These are phyloP conservation scores for Amanita rubescens DNA, from an alignment of 768 basidiomycete genomes.

Conservation along the genomic window DNA sequence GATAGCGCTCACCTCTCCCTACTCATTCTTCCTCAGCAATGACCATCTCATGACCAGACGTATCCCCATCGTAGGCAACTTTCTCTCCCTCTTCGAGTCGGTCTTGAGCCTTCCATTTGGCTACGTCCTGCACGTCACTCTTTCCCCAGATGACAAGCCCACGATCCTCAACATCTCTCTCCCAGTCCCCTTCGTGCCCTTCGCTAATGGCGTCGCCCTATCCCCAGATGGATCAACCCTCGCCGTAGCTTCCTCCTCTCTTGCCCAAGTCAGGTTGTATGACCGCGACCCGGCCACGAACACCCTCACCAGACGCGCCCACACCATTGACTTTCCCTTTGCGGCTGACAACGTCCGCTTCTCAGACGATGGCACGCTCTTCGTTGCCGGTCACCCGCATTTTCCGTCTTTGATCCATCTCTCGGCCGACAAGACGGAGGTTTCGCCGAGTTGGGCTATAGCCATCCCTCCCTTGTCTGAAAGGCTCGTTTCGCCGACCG, in stretches of 20 bases:
- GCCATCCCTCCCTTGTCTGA: constrained; percentile 27
- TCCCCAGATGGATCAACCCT: constrained; percentile 37
- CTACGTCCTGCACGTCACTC: constrained; percentile 50
- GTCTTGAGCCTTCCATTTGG: constrained; percentile 48
- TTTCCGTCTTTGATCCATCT: constrained; percentile 44
- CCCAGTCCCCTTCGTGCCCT: constrained; percentile 44
- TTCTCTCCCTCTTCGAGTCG: constrained; percentile 50
- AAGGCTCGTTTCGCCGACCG: constrained; percentile 5
- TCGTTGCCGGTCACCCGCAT: constrained; percentile 63
- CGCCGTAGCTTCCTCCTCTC: constrained; percentile 50
- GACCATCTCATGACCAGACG: constrained; percentile 67
- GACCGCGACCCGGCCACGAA: constrained; percentile 38
- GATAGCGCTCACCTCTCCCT: constrained; percentile 55
- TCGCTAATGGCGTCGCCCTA: constrained; percentile 63
- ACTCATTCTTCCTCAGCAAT: constrained; percentile 66
- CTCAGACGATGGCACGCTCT: constrained; percentile 33
- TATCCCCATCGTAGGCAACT: constrained; percentile 40
- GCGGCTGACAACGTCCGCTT: constrained; percentile 55
- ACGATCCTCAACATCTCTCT: constrained; percentile 28
- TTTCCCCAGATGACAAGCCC: constrained; percentile 23
- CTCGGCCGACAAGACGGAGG: constrained; percentile 34
- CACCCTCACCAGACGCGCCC: constrained; percentile 27
- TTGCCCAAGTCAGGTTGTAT: constrained; percentile 44
- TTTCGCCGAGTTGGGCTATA: constrained; percentile 56
- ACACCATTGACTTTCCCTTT: constrained; percentile 47